Conservation (phyloP, 2,329 filamentous ascomycete genomes). For the Aspergillus unguis region DNA sequence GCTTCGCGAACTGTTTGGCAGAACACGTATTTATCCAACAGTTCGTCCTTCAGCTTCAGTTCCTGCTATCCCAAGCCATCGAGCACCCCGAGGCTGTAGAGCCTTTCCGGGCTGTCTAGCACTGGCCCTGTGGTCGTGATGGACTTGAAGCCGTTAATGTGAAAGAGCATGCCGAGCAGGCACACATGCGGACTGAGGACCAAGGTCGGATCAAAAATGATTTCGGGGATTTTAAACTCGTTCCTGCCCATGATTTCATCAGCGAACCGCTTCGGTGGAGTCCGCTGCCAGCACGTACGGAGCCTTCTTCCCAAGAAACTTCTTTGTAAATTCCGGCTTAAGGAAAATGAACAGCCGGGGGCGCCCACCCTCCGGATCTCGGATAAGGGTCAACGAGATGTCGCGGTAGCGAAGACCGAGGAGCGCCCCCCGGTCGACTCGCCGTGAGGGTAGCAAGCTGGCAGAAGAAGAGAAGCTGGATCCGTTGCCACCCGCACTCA, state of each 20-base stretch:
- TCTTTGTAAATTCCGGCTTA: constrained; percentile 14
- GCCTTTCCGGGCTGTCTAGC: constrained; percentile 31
- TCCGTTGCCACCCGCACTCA: constrained; percentile 24
- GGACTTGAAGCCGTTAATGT: constrained; percentile 19
- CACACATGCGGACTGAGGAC: constrained; percentile 36
- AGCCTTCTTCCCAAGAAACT: constrained; percentile 19
- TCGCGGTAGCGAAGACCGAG: constrained; percentile 19
- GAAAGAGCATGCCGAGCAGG: constrained; percentile 32
- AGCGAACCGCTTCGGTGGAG: no score
- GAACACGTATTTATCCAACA: constrained; percentile 30
- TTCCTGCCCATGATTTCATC: constrained; percentile 29
- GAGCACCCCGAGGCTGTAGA: constrained; percentile 34
- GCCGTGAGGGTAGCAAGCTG: constrained; percentile 29
- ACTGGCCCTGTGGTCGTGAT: constrained; percentile 17
- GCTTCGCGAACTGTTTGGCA: constrained; percentile 23
- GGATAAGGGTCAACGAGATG: constrained; percentile 20
- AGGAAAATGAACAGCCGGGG: constrained; percentile 18
- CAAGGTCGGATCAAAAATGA: constrained; percentile 37
- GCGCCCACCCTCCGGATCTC: constrained; percentile 22
- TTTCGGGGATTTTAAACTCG: constrained; percentile 34
- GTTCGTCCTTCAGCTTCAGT: constrained; percentile 30
- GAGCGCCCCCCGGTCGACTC: constrained; percentile 21
- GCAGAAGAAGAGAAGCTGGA: constrained; percentile 23
- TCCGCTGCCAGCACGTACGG: constrained; percentile 16
- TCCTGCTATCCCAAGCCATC: constrained; percentile 30